These are phyloP conservation scores for Botryotinia convoluta DNA, from an alignment of 2,329 filamentous ascomycete genomes.

Conservation along the genomic window DNA sequence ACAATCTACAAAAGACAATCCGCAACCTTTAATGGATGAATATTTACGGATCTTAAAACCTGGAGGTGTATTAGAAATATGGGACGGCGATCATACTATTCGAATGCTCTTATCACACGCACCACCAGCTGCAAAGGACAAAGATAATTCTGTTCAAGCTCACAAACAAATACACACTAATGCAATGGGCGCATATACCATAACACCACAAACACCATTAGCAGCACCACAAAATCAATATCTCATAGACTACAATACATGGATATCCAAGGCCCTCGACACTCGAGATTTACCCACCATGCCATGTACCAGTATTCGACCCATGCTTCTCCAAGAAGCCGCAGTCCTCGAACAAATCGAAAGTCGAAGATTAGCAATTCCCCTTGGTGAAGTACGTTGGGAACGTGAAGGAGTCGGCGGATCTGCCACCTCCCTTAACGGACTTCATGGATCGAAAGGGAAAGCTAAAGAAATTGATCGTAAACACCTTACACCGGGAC, in stretches of 20 bases:
- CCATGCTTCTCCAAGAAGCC: slow-evolving; percentile 78
- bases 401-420: slow-evolving; percentile 72
- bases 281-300: slow-evolving; percentile 65
- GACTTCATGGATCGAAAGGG: slow-evolving; percentile 43
- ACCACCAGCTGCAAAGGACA: slow-evolving; percentile 45
- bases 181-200: slow-evolving; percentile 74
- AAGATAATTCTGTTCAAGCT: slow-evolving; percentile 46
- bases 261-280: slow-evolving; percentile 76
- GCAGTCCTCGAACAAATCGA: slow-evolving; percentile 67
- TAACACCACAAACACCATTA: slow-evolving; percentile 80
- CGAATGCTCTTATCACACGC: slow-evolving; percentile 78
- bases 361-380: slow-evolving; percentile 79
- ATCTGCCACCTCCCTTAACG: slow-evolving; percentile 59
- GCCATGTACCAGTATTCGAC: slow-evolving; percentile 74
- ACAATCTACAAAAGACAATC: slow-evolving; percentile 51
- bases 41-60: slow-evolving; percentile 72
- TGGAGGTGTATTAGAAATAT: slow-evolving; percentile 79
- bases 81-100: slow-evolving; percentile 84
- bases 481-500: slow-evolving; percentile 49
- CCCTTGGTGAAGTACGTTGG: slow-evolving; percentile 81
- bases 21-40: slow-evolving; percentile 62
- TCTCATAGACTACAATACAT: slow-evolving; percentile 78
- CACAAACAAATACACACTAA: slow-evolving; percentile 63
- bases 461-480: slow-evolving; percentile 35
- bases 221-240: slow-evolving; percentile 78